A percentile compares a stretch with the other conserved stretches of the same genome.
Evolutionary conservation across 2,329 filamentous ascomycete species (phyloP).

Genomic region (Fusarium napiforme): DNA sequence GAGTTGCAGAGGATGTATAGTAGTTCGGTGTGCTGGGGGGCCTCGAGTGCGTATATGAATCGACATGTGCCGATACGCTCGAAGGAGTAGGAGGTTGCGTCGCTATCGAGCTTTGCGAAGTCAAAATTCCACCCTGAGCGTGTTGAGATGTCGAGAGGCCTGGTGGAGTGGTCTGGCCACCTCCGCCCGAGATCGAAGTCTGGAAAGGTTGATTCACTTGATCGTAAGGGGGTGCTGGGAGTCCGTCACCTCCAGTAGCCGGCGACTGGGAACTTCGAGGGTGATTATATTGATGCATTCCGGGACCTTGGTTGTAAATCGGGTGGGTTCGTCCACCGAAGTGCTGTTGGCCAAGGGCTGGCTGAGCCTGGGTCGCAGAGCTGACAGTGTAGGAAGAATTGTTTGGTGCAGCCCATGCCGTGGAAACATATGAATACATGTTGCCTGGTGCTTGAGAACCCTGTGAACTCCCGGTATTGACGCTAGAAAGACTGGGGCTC

Average conservation of each 20-base stretch:
- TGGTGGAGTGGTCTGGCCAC: slow-evolving; percentile 48
- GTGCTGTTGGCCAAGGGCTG: slow-evolving; percentile 43
- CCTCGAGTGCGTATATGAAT: slow-evolving; percentile 62
- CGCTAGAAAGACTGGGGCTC: slow-evolving; percentile 69
- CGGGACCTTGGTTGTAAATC: slow-evolving; percentile 63
- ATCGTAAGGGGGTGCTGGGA: slow-evolving; percentile 76
- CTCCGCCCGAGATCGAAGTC: slow-evolving; percentile 64
- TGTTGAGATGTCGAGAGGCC: slow-evolving; percentile 46
- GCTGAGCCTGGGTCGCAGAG: slow-evolving; percentile 51
- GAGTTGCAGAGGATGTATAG: slow-evolving; percentile 64
- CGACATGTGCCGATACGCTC: slow-evolving; percentile 65
- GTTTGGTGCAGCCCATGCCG: slow-evolving; percentile 69
- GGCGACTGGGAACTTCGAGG: slow-evolving; percentile 58
- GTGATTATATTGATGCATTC: slow-evolving; percentile 53
- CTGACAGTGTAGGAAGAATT: slow-evolving; percentile 63
- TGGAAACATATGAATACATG: slow-evolving; percentile 64
- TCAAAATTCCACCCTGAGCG: slow-evolving; percentile 41
- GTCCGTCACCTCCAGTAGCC: slow-evolving; percentile 65
- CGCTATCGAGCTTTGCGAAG: slow-evolving; percentile 42
- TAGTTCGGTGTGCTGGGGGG: slow-evolving; percentile 70
- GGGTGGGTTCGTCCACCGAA: slow-evolving; percentile 45
- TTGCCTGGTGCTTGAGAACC: slow-evolving; percentile 65
- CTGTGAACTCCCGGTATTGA: slow-evolving; percentile 69
- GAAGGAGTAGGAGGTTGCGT: slow-evolving; percentile 62
- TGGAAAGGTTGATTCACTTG: slow-evolving; percentile 73